Evolutionary conservation across 306 rosid species (phyloP), one percentile per base, ranked within the genome.

Genomic region (Hylodesmum podocarpum): DNA sequence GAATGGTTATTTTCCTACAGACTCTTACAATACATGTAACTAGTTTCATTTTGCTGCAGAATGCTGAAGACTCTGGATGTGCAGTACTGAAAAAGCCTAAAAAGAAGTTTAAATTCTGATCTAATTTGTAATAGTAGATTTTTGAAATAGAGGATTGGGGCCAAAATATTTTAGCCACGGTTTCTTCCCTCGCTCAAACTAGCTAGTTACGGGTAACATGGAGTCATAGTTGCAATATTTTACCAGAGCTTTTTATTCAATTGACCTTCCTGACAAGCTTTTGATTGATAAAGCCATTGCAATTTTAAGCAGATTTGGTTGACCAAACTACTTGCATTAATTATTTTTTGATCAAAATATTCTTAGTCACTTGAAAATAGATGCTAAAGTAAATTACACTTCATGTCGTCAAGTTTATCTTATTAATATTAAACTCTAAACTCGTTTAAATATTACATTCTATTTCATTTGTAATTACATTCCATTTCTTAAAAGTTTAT

Each of bases 71-170:
- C 54, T 51, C 46, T 34, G 92, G 86, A 18, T 36, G 41, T 75
- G 78, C 81, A 8, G 78, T 71, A 54, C 37, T 83, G 66, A 80
- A 85, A 76, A 89, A 80, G 66, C 81, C 80, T 6, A 84, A 87
- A 79, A 61, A 71, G 84, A 76, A 85, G 70, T 76, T 82, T 36
- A 84, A 83, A 61, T 81, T 79, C 49, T 89, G 91, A 89, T 80
- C 44, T 43, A 31, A 8, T 70, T 53, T 34, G 41, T 55, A 36
- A 21, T 27, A 21, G 44, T 34, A 39, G 65, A 29, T 66, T 73
- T 62, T 39, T 27, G 37, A 22, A 44, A 40, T 10, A 29, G 79
- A 70, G 76, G 76, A 69, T 69, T 39, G 73, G 27, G 24, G 63
- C 74, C 25, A 40, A 43, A 16, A 61, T 4, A 5, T 84, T 61